phyloP scores from a whole-genome alignment of 2,329 filamentous ascomycete species.

The Fusarium sp. region DNA sequence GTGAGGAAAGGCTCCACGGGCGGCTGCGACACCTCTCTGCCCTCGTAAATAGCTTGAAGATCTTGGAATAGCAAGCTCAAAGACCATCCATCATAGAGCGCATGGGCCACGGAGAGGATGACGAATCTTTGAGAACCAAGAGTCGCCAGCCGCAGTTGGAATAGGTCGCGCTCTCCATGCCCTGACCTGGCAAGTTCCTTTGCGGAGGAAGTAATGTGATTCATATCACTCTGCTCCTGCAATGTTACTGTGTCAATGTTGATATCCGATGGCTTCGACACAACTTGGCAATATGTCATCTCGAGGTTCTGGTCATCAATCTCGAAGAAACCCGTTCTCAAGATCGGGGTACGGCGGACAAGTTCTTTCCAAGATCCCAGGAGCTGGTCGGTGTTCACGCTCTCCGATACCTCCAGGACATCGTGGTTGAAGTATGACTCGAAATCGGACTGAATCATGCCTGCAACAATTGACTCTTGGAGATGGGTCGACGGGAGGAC shows the following conservation, averaged over 20 bases:
- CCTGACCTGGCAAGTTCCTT: conserved; percentile 51
- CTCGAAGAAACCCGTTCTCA: conserved; percentile 79
- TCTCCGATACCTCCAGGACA: conserved; percentile 69
- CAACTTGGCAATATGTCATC: conserved; percentile 62
- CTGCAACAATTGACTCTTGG: conserved; percentile 87
- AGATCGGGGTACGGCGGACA: conserved; percentile 72
- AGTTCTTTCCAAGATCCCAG: conserved; percentile 72
- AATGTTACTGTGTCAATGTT: conserved; percentile 42
- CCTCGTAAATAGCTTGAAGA: conserved; percentile 73
- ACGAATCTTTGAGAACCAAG: conserved; percentile 55
- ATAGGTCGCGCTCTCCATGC: conserved; percentile 54
- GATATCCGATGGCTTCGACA: conserved; percentile 47
- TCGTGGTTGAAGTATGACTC: conserved; percentile 89
- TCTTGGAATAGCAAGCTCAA: conserved; percentile 79
- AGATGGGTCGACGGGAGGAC: conserved; percentile 83
- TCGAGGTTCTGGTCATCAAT: conserved; percentile 71
- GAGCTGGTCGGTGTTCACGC: conserved; percentile 68
- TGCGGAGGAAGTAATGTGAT: conserved; percentile 51
- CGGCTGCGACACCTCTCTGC: conserved; percentile 55
- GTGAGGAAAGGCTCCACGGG: conserved; percentile 65
- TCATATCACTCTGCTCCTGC: conserved; percentile 49
- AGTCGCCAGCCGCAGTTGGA: conserved; percentile 62
- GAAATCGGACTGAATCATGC: conserved; percentile 82
- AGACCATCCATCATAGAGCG: conserved; percentile 91
- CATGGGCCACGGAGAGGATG: conserved; percentile 82